phyloP scores from a whole-genome alignment of 352 stramenopile species.

The Phytophthora podocarpi region DNA sequence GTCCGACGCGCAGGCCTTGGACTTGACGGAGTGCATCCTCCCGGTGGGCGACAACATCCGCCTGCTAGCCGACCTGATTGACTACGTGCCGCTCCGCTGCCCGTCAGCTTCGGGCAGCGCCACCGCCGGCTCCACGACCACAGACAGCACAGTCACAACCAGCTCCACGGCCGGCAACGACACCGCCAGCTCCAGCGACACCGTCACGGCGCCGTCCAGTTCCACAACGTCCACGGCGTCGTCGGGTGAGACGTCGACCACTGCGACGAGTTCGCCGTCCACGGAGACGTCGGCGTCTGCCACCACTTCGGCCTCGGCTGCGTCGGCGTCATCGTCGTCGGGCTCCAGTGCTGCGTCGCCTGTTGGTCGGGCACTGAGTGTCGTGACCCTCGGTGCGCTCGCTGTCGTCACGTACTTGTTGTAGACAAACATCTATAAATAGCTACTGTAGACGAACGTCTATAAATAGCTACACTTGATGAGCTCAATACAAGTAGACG shows the following conservation, averaged over 20 bases:
- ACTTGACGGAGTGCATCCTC: conserved; percentile 40
- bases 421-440: too few species aligned
- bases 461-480: too few species aligned
- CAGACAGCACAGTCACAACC: conserved; percentile 35
- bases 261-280: conserved; percentile 7
- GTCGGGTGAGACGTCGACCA: conserved; percentile 11
- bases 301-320: conserved; percentile 16
- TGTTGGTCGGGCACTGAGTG: conserved; percentile 15
- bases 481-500: too few species aligned
- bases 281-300: background rate
- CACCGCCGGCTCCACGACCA: conserved; percentile 45
- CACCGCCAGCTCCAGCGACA: conserved; percentile 17
- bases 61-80: conserved; percentile 36
- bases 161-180: conserved; percentile 18
- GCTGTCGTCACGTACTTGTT: conserved; percentile 30
- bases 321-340: conserved; percentile 11
- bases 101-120: conserved; percentile 37
- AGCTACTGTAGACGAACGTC: too few species aligned
- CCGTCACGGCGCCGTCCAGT: conserved; percentile 17
- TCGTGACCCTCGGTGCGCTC: conserved; percentile 22
- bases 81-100: conserved; percentile 36
- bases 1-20: conserved; percentile 19
- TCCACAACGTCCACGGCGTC: conserved; percentile 3
- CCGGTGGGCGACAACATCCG: conserved; percentile 40
- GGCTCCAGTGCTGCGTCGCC: conserved; percentile 36